These are phyloP conservation scores for Sporothrix euskadiensis DNA, from an alignment of 2,329 filamentous ascomycete species.

Conservation along the genomic window DNA sequence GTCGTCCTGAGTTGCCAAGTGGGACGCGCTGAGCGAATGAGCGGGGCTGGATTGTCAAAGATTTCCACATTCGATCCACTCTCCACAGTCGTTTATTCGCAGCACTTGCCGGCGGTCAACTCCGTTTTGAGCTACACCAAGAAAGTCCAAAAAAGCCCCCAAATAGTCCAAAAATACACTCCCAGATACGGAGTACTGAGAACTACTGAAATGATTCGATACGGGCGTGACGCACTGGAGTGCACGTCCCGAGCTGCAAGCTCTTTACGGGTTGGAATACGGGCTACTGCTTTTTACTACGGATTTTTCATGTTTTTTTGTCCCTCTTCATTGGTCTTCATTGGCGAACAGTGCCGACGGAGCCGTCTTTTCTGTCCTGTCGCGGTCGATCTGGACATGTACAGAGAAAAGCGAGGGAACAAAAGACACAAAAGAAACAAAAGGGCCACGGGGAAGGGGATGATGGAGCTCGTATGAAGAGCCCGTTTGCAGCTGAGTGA, in stretches of 20 bases:
- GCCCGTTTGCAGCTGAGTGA: slow-evolving; percentile 1
- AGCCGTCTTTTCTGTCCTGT: neutral
- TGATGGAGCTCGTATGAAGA: neutral
- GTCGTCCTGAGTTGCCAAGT: neutral
- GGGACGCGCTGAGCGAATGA: slow-evolving; percentile 7
- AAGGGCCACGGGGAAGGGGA: neutral
- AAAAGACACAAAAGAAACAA: neutral
- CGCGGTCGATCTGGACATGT: neutral
- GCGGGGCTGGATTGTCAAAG: slow-evolving; percentile 8
- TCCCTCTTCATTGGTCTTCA: neutral
- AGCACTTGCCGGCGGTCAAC: slow-evolving; percentile 4
- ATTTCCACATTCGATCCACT: neutral
- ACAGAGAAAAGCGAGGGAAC: neutral
- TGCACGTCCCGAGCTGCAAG: slow-evolving; percentile 2
- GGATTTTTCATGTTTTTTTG: neutral
- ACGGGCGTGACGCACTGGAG: too few species aligned
- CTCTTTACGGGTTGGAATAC: slow-evolving; percentile 1
- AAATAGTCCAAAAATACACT: neutral
- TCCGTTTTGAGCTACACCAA: neutral
- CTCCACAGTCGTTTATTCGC: neutral
- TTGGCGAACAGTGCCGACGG: neutral
- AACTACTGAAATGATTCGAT: too few species aligned
- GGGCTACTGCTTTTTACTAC: neutral
- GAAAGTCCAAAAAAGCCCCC: neutral
- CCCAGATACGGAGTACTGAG: too few species aligned